Evolutionary conservation across 1,284 basidiomycete species (phyloP).

Genomic region (Trametes sp.): DNA sequence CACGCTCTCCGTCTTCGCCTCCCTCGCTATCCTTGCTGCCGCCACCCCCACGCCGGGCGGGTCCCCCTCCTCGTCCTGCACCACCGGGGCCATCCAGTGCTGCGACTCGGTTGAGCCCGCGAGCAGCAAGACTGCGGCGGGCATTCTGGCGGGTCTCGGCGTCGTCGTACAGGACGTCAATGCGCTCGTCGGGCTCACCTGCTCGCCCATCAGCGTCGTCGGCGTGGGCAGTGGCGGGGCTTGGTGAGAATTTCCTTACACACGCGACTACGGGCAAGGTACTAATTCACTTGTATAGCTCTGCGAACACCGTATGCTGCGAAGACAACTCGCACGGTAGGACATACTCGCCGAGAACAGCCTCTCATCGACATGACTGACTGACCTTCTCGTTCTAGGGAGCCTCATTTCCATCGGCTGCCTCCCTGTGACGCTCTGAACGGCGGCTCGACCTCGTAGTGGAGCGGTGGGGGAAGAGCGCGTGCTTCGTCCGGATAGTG

Average conservation of each 20-base stretch:
- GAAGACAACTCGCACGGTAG: constrained; percentile 18
- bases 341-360: neutral
- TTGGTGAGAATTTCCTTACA: no score
- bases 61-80: constrained; percentile 20
- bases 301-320: constrained; percentile 17
- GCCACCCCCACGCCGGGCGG: constrained; percentile 11
- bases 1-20: constrained; percentile 11
- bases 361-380: neutral
- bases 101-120: constrained; percentile 30
- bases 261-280: no score
- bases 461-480: no score
- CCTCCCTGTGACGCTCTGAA: neutral
- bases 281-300: neutral
- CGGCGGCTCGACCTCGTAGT: no score
- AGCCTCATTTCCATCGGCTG: neutral
- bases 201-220: no score
- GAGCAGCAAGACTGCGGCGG: constrained; percentile 10
- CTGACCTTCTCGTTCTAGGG: neutral
- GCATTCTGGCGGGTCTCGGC: neutral
- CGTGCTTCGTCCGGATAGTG: no score
- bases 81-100: constrained; percentile 36
- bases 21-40: constrained; percentile 8
- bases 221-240: no score
- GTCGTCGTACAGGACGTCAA: neutral
- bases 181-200: neutral